These are phyloP conservation scores for Hyaloscypha hepaticicola DNA, from an alignment of 495 filamentous ascomycete species.

Conservation along the genomic window DNA sequence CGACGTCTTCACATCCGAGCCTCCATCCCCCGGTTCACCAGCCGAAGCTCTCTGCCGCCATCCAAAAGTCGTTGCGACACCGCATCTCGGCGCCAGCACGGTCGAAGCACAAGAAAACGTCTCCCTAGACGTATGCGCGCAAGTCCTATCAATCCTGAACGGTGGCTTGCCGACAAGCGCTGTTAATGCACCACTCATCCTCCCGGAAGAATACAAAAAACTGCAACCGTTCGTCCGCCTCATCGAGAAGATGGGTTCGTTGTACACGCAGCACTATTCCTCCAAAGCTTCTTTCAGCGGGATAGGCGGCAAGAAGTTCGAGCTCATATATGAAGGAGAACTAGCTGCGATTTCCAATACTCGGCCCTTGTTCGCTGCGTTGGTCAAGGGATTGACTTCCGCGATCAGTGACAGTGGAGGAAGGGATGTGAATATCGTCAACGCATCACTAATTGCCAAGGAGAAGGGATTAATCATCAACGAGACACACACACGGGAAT, in stretches of 20 bases:
- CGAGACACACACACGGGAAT: conserved; percentile 58
- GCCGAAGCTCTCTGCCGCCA: conserved; percentile 58
- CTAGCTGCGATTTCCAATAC: conserved; percentile 62
- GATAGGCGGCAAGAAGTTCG: conserved; percentile 57
- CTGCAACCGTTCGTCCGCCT: conserved; percentile 68
- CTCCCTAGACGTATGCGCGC: conserved; percentile 68
- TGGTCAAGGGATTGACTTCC: conserved; percentile 65
- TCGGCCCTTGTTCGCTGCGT: conserved; percentile 65
- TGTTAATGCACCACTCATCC: conserved; percentile 71
- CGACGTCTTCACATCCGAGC: conserved; percentile 74
- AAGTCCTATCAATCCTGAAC: conserved; percentile 64
- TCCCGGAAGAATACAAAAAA: conserved; percentile 68
- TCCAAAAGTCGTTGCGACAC: conserved; percentile 64
- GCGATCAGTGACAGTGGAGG: conserved; percentile 57
- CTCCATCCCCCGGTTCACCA: conserved; percentile 50
- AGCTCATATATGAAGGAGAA: conserved; percentile 67
- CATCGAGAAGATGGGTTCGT: conserved; percentile 65
- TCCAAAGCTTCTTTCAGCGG: conserved; percentile 20
- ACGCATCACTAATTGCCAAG: conserved; percentile 64
- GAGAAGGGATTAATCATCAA: conserved; percentile 69
- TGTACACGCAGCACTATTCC: conserved; percentile 70
- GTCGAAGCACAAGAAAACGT: conserved; percentile 79
- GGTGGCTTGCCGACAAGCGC: conserved; percentile 67
- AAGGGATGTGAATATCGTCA: conserved; percentile 71
- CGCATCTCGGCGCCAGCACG: conserved; percentile 70